These are phyloP conservation scores for Ophiocordyceps camponoti-saundersi DNA, from an alignment of 2,329 filamentous ascomycete genomes.

Conservation along the genomic window DNA sequence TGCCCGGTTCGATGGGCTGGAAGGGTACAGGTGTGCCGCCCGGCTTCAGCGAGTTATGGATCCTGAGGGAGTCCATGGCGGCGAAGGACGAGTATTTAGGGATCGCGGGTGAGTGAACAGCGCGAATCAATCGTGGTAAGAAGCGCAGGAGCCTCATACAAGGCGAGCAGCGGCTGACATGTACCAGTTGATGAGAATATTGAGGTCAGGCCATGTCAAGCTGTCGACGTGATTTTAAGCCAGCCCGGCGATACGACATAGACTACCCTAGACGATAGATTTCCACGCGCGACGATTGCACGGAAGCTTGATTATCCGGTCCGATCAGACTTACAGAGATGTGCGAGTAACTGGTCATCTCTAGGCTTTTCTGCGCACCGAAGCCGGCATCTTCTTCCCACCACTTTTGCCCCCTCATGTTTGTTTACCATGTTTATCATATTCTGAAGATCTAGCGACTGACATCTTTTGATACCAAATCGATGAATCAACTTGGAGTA, in stretches of 20 bases:
- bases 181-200: not conserved
- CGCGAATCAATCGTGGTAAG: slow-evolving; percentile 10
- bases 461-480: not conserved
- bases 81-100: slow-evolving; percentile 18
- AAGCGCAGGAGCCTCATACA: slow-evolving; percentile 20
- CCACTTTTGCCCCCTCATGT: too few relatives aligned
- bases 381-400: not conserved
- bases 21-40: slow-evolving; percentile 59
- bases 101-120: slow-evolving; percentile 9
- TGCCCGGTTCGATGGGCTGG: slow-evolving; percentile 50
- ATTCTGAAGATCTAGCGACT: not conserved
- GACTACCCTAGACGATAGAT: not conserved
- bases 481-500: not conserved
- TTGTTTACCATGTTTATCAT: not conserved
- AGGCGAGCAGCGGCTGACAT: slow-evolving; percentile 5
- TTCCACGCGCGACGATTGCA: not conserved
- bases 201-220: not conserved
- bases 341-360: not conserved
- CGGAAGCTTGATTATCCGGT: not conserved
- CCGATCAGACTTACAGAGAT: not conserved
- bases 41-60: slow-evolving; percentile 66
- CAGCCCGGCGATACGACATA: not conserved
- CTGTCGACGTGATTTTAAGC: not conserved
- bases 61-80: slow-evolving; percentile 42
- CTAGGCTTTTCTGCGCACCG: not conserved